A percentile compares a stretch with the other conserved stretches of the same genome.
Conservation (phyloP, 805 yeast species). For the Lipomyces sp. region DNA sequence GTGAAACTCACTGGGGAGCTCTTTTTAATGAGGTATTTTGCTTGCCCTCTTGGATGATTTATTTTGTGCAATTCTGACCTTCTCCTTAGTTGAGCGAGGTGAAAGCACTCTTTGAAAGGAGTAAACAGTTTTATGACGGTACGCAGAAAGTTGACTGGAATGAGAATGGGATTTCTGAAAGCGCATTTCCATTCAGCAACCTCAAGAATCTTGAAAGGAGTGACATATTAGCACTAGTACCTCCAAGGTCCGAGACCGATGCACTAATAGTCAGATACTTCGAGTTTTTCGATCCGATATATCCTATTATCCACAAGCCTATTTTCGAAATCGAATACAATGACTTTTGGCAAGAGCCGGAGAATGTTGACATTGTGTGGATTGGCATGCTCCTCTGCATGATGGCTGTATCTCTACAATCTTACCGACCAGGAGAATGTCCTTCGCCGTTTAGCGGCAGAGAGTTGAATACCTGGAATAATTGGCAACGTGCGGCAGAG, state of each 20-base stretch:
- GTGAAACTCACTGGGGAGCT: slow-evolving; percentile 39
- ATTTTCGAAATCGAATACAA: slow-evolving; percentile 33
- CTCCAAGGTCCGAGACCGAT: slow-evolving; percentile 30
- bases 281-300: slow-evolving; percentile 32
- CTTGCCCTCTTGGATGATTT: slow-evolving; percentile 23
- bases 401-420: slow-evolving; percentile 33
- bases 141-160: not conserved
- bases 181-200: slow-evolving; percentile 22
- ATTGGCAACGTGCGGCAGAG: slow-evolving; percentile 36
- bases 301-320: slow-evolving; percentile 34
- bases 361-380: slow-evolving; percentile 34
- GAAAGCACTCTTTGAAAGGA: slow-evolving; percentile 20
- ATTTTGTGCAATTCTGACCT: slow-evolving; percentile 4
- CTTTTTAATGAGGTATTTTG: slow-evolving; percentile 34
- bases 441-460: slow-evolving; percentile 30
- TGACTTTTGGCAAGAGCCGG: slow-evolving; percentile 35
- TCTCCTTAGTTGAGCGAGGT: slow-evolving; percentile 26
- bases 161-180: not conserved
- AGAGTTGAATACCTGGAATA: slow-evolving; percentile 28
- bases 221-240: slow-evolving; percentile 33
- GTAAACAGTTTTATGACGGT: slow-evolving; percentile 5
- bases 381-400: slow-evolving; percentile 34
- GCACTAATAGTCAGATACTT: slow-evolving; percentile 34
- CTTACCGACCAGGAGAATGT: slow-evolving; percentile 28
- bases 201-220: slow-evolving; percentile 11